Percentiles rank a stretch among this genome's conserved stretches.
Evolutionary conservation across 805 yeast genomes (phyloP).

Genomic region (Trichomonascus vanleenenianus): DNA sequence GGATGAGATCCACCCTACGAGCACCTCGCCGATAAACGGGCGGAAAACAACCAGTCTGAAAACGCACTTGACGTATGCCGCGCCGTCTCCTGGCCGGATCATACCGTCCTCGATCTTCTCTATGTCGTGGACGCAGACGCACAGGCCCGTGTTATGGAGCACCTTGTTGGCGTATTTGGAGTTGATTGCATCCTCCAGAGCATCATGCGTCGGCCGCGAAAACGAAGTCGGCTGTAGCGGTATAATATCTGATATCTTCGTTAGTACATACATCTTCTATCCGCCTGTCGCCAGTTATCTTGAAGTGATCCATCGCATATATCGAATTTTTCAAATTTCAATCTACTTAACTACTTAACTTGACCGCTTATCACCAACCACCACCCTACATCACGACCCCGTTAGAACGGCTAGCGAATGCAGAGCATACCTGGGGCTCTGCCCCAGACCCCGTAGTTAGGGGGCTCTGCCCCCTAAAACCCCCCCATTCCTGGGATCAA

Average conservation of each 20-base stretch:
- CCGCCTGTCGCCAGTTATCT: no score
- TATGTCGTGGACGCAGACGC: constrained; percentile 78
- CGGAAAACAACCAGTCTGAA: constrained; percentile 79
- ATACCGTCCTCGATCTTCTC: constrained; percentile 79
- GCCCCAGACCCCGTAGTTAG: no score
- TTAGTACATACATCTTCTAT: constrained; percentile 66
- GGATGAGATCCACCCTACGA: constrained; percentile 88
- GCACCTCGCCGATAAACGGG: constrained; percentile 89
- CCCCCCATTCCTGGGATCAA: background rate
- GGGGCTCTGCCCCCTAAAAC: background rate
- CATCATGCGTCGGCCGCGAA: constrained; percentile 59
- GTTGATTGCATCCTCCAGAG: constrained; percentile 74
- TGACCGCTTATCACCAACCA: background rate
- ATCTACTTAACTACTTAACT: no score
- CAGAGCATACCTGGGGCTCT: background rate
- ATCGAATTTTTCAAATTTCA: no score
- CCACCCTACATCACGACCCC: background rate
- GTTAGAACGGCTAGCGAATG: no score
- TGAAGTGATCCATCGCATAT: no score
- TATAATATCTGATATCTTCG: constrained; percentile 74
- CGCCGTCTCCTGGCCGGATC: constrained; percentile 92
- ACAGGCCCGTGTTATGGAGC: constrained; percentile 76
- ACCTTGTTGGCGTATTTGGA: constrained; percentile 81
- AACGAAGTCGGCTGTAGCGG: constrained; percentile 84
- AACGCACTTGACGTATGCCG: constrained; percentile 63